phyloP scores from a whole-genome alignment of 1,284 basidiomycete species.

The Neonothopanus nambi region DNA sequence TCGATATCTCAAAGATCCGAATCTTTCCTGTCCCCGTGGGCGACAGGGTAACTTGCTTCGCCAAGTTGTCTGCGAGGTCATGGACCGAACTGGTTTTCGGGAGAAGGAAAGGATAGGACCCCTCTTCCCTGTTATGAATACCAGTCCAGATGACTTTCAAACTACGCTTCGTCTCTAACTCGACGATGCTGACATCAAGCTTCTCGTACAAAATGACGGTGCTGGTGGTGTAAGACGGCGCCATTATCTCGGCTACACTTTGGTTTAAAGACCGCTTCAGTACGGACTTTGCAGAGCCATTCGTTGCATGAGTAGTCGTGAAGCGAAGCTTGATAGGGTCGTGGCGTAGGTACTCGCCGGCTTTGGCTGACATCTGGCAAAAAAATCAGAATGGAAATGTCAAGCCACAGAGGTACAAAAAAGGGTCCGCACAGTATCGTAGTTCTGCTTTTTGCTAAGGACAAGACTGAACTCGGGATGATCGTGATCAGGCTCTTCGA shows the following conservation, averaged over 20 bases:
- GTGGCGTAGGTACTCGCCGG: conserved; percentile 89
- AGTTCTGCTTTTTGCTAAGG: conserved; percentile 99
- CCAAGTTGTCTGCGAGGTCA: conserved; percentile 86
- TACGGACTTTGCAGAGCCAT: conserved; percentile 85
- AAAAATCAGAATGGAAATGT: not conserved
- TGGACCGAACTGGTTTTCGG: conserved; percentile 95
- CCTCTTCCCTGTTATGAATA: conserved; percentile 95
- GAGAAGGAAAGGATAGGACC: conserved; percentile 86
- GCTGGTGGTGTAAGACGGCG: conserved; percentile 85
- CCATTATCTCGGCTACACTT: conserved; percentile 95
- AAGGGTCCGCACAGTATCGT: conserved; percentile 75
- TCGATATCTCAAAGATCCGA: conserved; percentile 91
- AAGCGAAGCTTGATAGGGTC: conserved; percentile 98
- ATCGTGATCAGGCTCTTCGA: conserved; percentile 77
- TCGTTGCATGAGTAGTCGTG: conserved; percentile 92
- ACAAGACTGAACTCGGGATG: conserved; percentile 86
- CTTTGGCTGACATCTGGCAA: conserved; percentile 88
- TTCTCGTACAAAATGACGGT: conserved; percentile 97
- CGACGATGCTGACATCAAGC: conserved; percentile 95
- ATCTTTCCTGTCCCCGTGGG: conserved; percentile 85
- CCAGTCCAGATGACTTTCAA: conserved; percentile 97
- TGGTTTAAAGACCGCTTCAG: conserved; percentile 95
- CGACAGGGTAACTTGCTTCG: conserved; percentile 81
- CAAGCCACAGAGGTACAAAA: not conserved
- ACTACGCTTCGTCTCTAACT: conserved; percentile 98